A percentile compares a stretch with the other conserved stretches of the same genome.
Evolutionary conservation across 2,329 filamentous ascomycete species (phyloP).

Genomic region (Macrophomina phaseolina): DNA sequence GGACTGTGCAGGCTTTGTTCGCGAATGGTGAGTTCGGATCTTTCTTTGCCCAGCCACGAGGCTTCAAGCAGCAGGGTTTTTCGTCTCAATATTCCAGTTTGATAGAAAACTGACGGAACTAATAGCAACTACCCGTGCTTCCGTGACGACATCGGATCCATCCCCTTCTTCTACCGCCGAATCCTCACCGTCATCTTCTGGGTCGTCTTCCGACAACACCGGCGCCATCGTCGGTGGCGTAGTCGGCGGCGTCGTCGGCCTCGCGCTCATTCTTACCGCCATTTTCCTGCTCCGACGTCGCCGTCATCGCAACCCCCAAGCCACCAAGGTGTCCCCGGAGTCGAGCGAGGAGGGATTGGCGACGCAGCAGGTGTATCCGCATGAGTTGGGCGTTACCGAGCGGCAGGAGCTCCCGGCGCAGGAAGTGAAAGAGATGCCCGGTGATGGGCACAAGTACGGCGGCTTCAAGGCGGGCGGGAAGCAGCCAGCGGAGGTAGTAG

Average conservation of each 20-base stretch:
- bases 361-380: not conserved
- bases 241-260: not conserved
- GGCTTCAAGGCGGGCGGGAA: not conserved
- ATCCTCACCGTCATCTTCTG: not conserved
- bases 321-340: too few species aligned
- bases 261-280: not conserved
- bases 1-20: not conserved
- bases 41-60: not conserved
- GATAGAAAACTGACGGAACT: not conserved
- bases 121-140: not conserved
- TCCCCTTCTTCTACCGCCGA: not conserved
- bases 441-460: not conserved
- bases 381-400: not conserved
- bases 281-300: not conserved
- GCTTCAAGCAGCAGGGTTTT: too few species aligned
- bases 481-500: too few species aligned
- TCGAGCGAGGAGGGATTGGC: not conserved
- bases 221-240: conserved; percentile 3
- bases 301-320: not conserved
- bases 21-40: conserved; percentile 1
- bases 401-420: not conserved
- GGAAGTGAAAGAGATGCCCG: not conserved
- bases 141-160: not conserved
- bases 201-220: not conserved
- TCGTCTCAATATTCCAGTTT: too few species aligned